These are phyloP conservation scores for Kwoniella shandongensis DNA, from an alignment of 768 basidiomycete genomes.

Conservation along the genomic window DNA sequence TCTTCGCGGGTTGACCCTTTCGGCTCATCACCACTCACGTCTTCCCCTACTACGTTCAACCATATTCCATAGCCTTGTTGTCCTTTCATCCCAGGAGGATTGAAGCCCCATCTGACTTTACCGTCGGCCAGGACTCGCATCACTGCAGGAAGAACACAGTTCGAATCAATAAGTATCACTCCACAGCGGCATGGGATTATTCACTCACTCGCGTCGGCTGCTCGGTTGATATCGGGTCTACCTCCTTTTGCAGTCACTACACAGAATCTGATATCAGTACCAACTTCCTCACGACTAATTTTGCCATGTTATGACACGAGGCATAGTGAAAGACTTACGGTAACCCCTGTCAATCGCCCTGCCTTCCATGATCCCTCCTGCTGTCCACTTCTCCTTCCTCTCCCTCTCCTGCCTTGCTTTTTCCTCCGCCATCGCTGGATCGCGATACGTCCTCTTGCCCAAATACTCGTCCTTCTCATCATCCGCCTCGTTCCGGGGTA, in stretches of 20 bases:
- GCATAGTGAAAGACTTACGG: too few species aligned
- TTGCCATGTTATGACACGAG: background rate
- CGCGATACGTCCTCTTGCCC: constrained; percentile 71
- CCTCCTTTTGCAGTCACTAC: constrained; percentile 83
- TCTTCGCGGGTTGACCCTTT: constrained; percentile 9
- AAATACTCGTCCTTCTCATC: constrained; percentile 53
- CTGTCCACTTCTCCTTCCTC: constrained; percentile 64
- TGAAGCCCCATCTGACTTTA: constrained; percentile 77
- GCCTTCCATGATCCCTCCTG: constrained; percentile 77
- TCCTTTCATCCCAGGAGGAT: constrained; percentile 60
- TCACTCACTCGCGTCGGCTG: constrained; percentile 80
- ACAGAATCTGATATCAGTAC: background rate
- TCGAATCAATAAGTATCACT: constrained; percentile 2
- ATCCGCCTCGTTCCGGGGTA: constrained; percentile 60
- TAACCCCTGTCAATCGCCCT: constrained; percentile 76
- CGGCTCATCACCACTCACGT: constrained; percentile 15
- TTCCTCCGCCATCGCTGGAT: constrained; percentile 46
- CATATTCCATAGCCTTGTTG: constrained; percentile 45
- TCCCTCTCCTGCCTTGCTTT: constrained; percentile 28
- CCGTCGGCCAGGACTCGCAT: constrained; percentile 81
- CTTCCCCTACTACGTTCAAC: constrained; percentile 24
- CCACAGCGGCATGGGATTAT: background rate
- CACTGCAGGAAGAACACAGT: constrained; percentile 65
- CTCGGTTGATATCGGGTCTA: constrained; percentile 80
- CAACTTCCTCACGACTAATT: too few species aligned